Base-by-base conservation (phyloP, 2,329 filamentous ascomycete species). In the Fonsecaea nubica region DNA sequence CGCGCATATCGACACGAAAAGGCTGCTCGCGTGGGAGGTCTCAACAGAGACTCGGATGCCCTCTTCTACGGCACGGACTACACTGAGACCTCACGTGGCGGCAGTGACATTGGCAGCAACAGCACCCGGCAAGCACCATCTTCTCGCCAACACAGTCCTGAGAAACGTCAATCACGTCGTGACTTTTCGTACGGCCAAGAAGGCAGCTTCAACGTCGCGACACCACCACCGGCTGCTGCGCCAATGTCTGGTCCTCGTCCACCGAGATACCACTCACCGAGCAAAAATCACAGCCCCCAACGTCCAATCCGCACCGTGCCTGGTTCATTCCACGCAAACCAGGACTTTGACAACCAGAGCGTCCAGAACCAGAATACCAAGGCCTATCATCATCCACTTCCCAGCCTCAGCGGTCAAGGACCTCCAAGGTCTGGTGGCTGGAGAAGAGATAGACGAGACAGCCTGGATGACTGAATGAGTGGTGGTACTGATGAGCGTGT, bases 1-100 rank as follows among this genome's bases (percentile, higher is more conserved):
- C 87, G 90, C 65, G 87, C 87, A 38, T 98, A 98, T 82, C 91
- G 93, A 30, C 86, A 92, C 75, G 94, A 98, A 80, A 92, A 90
- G 77, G 83, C 92, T 1, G 94, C 94, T 0, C 86, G 91, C 59
- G 93, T 98, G 1, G 94, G 94, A 40, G 94, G 94, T 21, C 82
- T 98, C 77, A 98, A 98, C 80, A 89, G 90, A 73, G 84, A 90
- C 72, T 85, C 89, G 52, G 94, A 97, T 72, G 91, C 89, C 67
- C 91, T 88, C 66, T 96, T 92, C 85, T 91, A 96, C 75, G 92
- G 91, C 77, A 90, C 89, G 57, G 88, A 89, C 71, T 86, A 85
- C 75, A 89, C 88, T 38, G 85, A 83, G n/a, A 87, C 88, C 42
- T 85, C 72, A 83, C 87, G 58, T 85, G 60, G 48, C 35, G 61